Percentiles rank a stretch among this genome's conserved stretches.
phyloP scores from a whole-genome alignment of 768 basidiomycete species.

The Psilocybe azurescens region DNA sequence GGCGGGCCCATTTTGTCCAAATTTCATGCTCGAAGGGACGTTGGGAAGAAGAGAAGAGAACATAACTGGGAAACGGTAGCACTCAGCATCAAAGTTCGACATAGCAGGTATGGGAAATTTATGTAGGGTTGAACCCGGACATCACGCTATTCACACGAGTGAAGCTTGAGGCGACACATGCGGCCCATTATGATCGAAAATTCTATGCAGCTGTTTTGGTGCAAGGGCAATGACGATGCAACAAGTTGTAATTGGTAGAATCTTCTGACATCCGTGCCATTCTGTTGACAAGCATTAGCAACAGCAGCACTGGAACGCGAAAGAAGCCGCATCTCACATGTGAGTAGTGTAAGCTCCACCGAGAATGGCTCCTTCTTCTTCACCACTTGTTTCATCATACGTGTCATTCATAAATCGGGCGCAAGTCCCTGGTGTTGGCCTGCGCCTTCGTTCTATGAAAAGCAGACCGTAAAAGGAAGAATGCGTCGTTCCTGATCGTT shows the following conservation, averaged over 20 bases:
- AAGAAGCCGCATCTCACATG: slow-evolving; percentile 19
- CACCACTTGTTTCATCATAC: slow-evolving; percentile 16
- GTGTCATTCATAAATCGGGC: slow-evolving; percentile 22
- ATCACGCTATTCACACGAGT: slow-evolving; percentile 39
- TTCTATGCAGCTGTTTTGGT: slow-evolving; percentile 10
- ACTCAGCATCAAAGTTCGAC: slow-evolving; percentile 31
- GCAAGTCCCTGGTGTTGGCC: slow-evolving; percentile 9
- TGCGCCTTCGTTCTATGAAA: slow-evolving; percentile 15
- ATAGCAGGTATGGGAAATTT: slow-evolving; percentile 27
- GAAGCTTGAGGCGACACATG: slow-evolving; percentile 47
- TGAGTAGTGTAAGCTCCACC: slow-evolving; percentile 13
- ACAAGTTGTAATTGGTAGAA: slow-evolving; percentile 21
- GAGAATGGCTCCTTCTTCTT: slow-evolving; percentile 10
- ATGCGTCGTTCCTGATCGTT: slow-evolving; percentile 19
- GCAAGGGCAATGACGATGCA: slow-evolving; percentile 21
- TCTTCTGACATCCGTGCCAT: slow-evolving; percentile 19
- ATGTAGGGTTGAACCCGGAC: slow-evolving; percentile 24
- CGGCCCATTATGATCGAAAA: slow-evolving; percentile 28
- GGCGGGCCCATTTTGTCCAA: slow-evolving; percentile 28
- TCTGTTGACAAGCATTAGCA: slow-evolving; percentile 18
- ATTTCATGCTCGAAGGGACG: slow-evolving; percentile 30
- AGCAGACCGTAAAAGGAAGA: slow-evolving; percentile 11
- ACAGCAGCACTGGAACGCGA: slow-evolving; percentile 2
- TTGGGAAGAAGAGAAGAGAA: slow-evolving; percentile 35
- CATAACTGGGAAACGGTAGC: slow-evolving; percentile 27